These are phyloP conservation scores for Terana coerulea DNA, from an alignment of 768 basidiomycete genomes.

Conservation along the genomic window DNA sequence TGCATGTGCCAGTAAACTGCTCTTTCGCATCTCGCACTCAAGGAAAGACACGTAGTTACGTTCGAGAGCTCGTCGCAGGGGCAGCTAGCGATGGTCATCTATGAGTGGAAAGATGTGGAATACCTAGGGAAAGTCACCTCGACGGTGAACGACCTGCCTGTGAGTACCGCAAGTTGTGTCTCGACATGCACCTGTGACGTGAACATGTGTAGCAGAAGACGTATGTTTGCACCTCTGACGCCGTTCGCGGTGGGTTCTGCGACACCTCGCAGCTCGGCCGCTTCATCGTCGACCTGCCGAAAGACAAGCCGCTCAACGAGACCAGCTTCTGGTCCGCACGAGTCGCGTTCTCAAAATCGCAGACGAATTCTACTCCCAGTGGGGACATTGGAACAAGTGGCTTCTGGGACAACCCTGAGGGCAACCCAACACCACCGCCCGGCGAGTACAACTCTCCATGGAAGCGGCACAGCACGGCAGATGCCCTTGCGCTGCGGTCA, in stretches of 20 bases:
- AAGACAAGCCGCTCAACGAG: constrained; percentile 53
- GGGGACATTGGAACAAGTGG: constrained; percentile 25
- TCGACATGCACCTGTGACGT: constrained; percentile 9
- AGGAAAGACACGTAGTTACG: constrained; percentile 44
- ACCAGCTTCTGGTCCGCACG: constrained; percentile 90
- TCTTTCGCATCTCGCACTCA: constrained; percentile 17
- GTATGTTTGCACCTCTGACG: constrained; percentile 88
- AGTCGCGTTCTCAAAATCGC: constrained; percentile 51
- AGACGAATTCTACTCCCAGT: constrained; percentile 20
- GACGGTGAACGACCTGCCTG: constrained; percentile 53
- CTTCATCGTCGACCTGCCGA: constrained; percentile 82
- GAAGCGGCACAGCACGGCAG: constrained; percentile 29
- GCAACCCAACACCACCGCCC: constrained; percentile 52
- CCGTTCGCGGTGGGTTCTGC: constrained; percentile 72
- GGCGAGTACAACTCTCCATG: constrained; percentile 49
- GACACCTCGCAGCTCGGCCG: constrained; percentile 66
- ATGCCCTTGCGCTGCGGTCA: too few relatives aligned
- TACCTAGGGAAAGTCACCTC: constrained; percentile 77
- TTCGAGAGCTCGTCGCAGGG: constrained; percentile 79
- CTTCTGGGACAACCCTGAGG: constrained; percentile 58
- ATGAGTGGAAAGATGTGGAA: constrained; percentile 88
- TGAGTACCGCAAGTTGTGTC: constrained; percentile 38
- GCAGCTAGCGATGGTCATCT: constrained; percentile 90
- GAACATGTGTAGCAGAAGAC: constrained; percentile 64
- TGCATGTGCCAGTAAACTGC: constrained; percentile 16